These are phyloP conservation scores for Eimeria zaria DNA, from an alignment of 169 alveolate genomes.

Conservation along the genomic window DNA sequence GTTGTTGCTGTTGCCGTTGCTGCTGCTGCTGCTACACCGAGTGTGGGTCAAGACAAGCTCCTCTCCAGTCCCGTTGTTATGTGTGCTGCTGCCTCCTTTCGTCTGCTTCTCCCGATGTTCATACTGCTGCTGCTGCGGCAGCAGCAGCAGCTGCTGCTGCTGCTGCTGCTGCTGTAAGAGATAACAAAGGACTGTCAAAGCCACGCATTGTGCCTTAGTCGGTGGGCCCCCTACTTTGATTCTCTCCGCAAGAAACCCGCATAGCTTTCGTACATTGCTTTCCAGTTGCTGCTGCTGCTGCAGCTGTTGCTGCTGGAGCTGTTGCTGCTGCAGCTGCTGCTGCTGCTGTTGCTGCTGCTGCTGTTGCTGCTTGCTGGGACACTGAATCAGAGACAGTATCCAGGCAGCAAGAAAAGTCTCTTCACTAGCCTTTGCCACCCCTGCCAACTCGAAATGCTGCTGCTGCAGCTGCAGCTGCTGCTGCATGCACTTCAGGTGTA, in stretches of 20 bases:
- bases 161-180: slow-evolving; percentile 37
- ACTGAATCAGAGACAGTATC: slow-evolving; percentile 13
- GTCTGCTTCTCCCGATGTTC: slow-evolving; percentile 23
- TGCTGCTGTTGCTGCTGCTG: slow-evolving; percentile 35
- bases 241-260: background rate
- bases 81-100: background rate
- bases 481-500: background rate
- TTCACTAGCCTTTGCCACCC: background rate
- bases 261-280: background rate
- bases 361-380: background rate
- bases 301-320: slow-evolving; percentile 32
- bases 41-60: background rate
- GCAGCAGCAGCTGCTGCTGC: slow-evolving; percentile 21
- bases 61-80: background rate
- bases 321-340: slow-evolving; percentile 41
- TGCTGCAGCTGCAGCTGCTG: slow-evolving; percentile 48
- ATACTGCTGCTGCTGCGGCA: slow-evolving; percentile 25
- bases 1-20: slow-evolving; percentile 6
- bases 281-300: slow-evolving; percentile 20
- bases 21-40: slow-evolving; percentile 22
- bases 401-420: background rate
- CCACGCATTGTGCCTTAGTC: background rate
- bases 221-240: background rate
- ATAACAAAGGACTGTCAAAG: background rate
- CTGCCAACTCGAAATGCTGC: background rate